Conservation (phyloP, 441 rosid species). For the Populus hybrid region DNA sequence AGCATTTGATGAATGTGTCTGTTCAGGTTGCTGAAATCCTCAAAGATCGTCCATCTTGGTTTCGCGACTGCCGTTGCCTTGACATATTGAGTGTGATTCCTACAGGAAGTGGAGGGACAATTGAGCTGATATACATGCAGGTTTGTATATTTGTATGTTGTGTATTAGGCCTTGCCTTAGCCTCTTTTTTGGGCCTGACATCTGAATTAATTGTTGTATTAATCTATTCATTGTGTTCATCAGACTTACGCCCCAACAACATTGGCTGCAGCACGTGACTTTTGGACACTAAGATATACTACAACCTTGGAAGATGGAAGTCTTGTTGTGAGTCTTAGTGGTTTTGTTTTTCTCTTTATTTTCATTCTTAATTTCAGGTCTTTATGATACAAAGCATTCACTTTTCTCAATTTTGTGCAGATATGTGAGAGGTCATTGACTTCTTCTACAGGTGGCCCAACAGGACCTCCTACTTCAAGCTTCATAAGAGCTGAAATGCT, state of each 20-base stretch:
- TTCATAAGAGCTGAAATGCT: slow-evolving; percentile 89
- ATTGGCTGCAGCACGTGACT: slow-evolving; percentile 94
- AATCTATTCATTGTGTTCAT: not conserved
- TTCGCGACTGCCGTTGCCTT: slow-evolving; percentile 79
- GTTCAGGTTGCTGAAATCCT: slow-evolving; percentile 74
- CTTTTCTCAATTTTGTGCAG: slow-evolving; percentile 30
- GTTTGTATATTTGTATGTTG: slow-evolving; percentile 25
- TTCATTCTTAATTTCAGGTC: not conserved
- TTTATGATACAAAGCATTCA: not conserved
- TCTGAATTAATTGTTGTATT: not conserved
- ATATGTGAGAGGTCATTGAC: slow-evolving; percentile 92
- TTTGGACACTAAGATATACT: slow-evolving; percentile 91
- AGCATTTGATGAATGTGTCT: slow-evolving; percentile 13
- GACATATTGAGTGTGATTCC: slow-evolving; percentile 67
- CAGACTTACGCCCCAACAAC: slow-evolving; percentile 94
- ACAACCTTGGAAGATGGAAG: slow-evolving; percentile 90
- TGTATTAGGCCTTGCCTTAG: not conserved
- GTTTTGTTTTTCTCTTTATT: not conserved
- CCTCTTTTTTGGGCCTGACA: not conserved
- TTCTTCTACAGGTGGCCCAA: slow-evolving; percentile 78
- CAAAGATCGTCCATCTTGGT: slow-evolving; percentile 95
- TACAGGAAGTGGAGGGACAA: slow-evolving; percentile 82
- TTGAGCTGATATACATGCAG: slow-evolving; percentile 88
- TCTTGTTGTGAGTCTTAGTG: slow-evolving; percentile 54
- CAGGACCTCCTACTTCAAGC: slow-evolving; percentile 66